A percentile compares a stretch with the other conserved stretches of the same genome.
phyloP scores from a whole-genome alignment of 2,329 filamentous ascomycete genomes.

The Juglanconis sp. region DNA sequence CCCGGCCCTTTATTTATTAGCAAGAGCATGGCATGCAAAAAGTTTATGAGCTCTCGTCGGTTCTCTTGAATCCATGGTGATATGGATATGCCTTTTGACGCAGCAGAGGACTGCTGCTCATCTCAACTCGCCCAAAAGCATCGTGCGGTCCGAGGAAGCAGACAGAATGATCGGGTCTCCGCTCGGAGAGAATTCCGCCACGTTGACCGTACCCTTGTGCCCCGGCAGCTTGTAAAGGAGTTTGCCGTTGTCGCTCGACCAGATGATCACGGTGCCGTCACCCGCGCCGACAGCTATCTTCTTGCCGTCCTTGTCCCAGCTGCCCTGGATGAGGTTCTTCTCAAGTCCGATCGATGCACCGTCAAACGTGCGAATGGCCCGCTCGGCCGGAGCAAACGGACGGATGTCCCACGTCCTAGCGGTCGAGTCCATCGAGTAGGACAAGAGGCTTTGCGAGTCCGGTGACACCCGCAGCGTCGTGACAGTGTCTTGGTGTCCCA shows the following conservation, averaged over 20 bases:
- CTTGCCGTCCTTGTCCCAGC: slow-evolving; percentile 84
- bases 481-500: slow-evolving; percentile 87
- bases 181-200: slow-evolving; percentile 82
- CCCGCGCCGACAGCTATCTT: slow-evolving; percentile 86
- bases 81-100: neutral
- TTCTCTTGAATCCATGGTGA: neutral
- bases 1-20: neutral
- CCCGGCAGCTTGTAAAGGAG: slow-evolving; percentile 92
- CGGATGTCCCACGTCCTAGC: slow-evolving; percentile 94
- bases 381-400: slow-evolving; percentile 85
- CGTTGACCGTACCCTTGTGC: slow-evolving; percentile 92
- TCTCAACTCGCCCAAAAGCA: slow-evolving; percentile 79
- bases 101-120: slow-evolving; percentile 35
- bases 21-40: neutral
- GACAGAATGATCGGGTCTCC: slow-evolving; percentile 85
- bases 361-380: slow-evolving; percentile 84
- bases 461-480: slow-evolving; percentile 90
- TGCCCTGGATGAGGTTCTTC: slow-evolving; percentile 85
- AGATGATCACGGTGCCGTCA: slow-evolving; percentile 86
- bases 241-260: slow-evolving; percentile 86
- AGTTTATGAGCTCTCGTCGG: neutral
- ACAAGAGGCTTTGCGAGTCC: slow-evolving; percentile 84
- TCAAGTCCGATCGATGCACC: slow-evolving; percentile 85
- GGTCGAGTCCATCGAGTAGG: slow-evolving; percentile 90
- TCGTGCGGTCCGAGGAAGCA: slow-evolving; percentile 81